phyloP scores from a whole-genome alignment of 2,329 filamentous ascomycete genomes.

The Tolypocladium amazonense region DNA sequence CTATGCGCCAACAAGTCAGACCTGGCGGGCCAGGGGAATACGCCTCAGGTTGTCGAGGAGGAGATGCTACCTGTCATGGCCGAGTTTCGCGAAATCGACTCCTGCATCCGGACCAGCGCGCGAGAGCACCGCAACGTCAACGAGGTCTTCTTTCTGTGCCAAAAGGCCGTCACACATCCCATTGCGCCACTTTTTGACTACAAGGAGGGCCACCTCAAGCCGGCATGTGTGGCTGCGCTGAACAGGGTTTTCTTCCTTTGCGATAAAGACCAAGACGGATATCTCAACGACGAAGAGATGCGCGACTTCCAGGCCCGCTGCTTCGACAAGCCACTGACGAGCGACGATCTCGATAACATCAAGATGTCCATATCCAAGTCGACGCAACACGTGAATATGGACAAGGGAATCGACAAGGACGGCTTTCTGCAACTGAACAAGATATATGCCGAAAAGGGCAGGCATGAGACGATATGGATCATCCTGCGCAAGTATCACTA shows the following conservation, averaged over 20 bases:
- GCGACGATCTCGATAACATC: slow-evolving; percentile 80
- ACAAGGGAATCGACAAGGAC: slow-evolving; percentile 65
- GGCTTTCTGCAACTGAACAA: slow-evolving; percentile 90
- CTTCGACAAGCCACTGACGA: slow-evolving; percentile 76
- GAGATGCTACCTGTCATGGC: slow-evolving; percentile 98
- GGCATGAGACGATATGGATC: slow-evolving; percentile 97
- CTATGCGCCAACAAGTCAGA: slow-evolving; percentile 98
- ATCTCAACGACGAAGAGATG: slow-evolving; percentile 82
- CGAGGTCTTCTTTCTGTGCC: slow-evolving; percentile 93
- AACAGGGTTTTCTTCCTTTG: slow-evolving; percentile 90
- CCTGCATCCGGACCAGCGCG: slow-evolving; percentile 89
- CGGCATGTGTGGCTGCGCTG: slow-evolving; percentile 75
- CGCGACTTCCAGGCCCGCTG: slow-evolving; percentile 83
- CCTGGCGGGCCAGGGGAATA: slow-evolving; percentile 60
- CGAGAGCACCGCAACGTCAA: slow-evolving; percentile 90
- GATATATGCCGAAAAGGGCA: slow-evolving; percentile 92
- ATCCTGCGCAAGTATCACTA: slow-evolving; percentile 93
- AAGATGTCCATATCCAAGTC: slow-evolving; percentile 73
- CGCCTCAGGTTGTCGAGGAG: slow-evolving; percentile 81
- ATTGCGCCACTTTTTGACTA: slow-evolving; percentile 95
- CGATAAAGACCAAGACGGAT: slow-evolving; percentile 92
- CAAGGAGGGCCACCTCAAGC: slow-evolving; percentile 82
- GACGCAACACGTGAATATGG: slow-evolving; percentile 49
- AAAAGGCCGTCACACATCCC: slow-evolving; percentile 94
- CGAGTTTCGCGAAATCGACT: slow-evolving; percentile 98